Conservation (phyloP, 2,329 filamentous ascomycete genomes). For the Aspergillus calidoustus region DNA sequence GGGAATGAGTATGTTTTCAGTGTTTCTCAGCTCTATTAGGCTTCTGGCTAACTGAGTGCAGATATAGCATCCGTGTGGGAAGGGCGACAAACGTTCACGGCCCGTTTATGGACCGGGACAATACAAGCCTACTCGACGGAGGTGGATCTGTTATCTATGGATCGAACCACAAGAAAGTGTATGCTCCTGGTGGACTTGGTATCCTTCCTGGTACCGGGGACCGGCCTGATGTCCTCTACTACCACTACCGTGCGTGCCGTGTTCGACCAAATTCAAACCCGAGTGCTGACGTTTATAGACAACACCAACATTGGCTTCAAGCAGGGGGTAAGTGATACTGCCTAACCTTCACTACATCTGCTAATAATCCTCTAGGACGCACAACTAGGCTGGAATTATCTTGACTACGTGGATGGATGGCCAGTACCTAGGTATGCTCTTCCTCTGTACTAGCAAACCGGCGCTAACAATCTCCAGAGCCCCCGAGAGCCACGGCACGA, state of each 20-base stretch:
- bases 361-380: constrained; percentile 33
- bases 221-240: constrained; percentile 42
- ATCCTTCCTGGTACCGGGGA: constrained; percentile 33
- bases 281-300: constrained; percentile 24
- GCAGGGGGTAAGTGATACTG: constrained; percentile 29
- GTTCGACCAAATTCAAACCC: not conserved
- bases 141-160: constrained; percentile 43
- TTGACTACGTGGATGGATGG: constrained; percentile 46
- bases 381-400: constrained; percentile 42
- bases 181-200: constrained; percentile 45
- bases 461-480: constrained; percentile 8
- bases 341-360: not conserved
- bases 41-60: constrained; percentile 14
- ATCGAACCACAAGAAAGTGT: constrained; percentile 44
- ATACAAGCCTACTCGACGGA: constrained; percentile 31
- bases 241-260: constrained; percentile 40
- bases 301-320: constrained; percentile 39
- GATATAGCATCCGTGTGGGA: constrained; percentile 43
- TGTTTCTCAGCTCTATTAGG: not conserved
- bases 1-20: constrained; percentile 36
- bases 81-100: constrained; percentile 38
- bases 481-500: constrained; percentile 12
- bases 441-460: not conserved
- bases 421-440: constrained; percentile 30
- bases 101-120: constrained; percentile 41